Evolutionary conservation across 768 basidiomycete species (phyloP), one percentile per base, ranked within the genome.

Genomic region (Tulasnella calospora): DNA sequence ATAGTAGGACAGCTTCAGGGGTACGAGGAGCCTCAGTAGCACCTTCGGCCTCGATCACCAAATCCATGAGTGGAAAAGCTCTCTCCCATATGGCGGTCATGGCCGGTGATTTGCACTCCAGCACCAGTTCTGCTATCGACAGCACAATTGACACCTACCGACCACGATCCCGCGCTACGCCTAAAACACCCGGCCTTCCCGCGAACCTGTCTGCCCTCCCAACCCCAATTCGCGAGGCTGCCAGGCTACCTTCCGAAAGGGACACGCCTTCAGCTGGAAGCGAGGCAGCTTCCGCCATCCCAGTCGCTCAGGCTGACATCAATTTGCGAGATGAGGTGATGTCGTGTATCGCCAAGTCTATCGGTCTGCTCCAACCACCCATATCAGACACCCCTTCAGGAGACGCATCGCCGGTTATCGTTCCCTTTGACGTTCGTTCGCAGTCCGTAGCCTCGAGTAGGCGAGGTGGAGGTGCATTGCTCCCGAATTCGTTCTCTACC

Each of bases 291-390:
- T 82, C 44, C 79, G 81, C 83, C 83, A 76, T 36, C 10, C 79
- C 38, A 12, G 44, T 33, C 30, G 38, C 87, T 41, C 86, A 85
- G 10, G 92, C 92, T 35, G 94, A 96, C 30, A 96, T 98, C 81
- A 95, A 99, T 83, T 89, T 99, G n/a, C 90, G 94, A 46, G 94
- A 96, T 81, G 96, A 94, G 81, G 96, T 99, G 41, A 96, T 99
- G 95, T 92, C 93, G 0, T 97, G 95, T 83, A 96, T 99, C 79
- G 96, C 97, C 0, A 96, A 97, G 83, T 97, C 95, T 2, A 99
- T 99, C 78, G 98, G 98, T 4, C 87, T 99, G 17, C 86, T 94
- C 33, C 96, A 98, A 80, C 94, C 96, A 4, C 91, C 95, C 3
- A 47, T 80, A 71, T 36, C 61, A 77, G 74, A 71, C 71, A 67